These are phyloP conservation scores for Podospora australis DNA, from an alignment of 495 filamentous ascomycete species.

Conservation along the genomic window DNA sequence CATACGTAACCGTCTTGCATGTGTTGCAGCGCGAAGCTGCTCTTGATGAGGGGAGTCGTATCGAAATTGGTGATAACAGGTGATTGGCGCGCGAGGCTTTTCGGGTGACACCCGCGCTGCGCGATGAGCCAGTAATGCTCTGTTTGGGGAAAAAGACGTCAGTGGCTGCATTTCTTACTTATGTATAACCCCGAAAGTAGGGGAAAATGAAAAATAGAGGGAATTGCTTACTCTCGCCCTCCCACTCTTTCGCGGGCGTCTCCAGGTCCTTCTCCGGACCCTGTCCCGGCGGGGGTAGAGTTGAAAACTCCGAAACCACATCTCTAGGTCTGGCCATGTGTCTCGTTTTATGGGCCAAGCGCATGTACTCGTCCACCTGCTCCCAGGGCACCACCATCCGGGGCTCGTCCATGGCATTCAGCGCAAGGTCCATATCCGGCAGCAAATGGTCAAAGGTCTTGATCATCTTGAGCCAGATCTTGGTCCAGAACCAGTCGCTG, in stretches of 20 bases:
- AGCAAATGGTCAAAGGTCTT: conserved; percentile 51
- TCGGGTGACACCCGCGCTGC: conserved; percentile 53
- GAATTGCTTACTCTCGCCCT: conserved; percentile 33
- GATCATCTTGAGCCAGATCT: conserved; percentile 55
- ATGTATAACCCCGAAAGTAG: background rate
- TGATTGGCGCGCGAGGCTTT: conserved; percentile 48
- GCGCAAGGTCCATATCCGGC: conserved; percentile 65
- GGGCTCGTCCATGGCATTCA: conserved; percentile 66
- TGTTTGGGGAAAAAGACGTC: too few species aligned
- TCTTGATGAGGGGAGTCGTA: conserved; percentile 37
- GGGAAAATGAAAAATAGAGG: background rate
- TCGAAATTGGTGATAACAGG: conserved; percentile 35
- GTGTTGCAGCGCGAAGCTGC: conserved; percentile 29
- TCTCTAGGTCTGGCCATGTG: conserved; percentile 29
- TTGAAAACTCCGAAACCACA: conserved; percentile 28
- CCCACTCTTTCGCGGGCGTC: conserved; percentile 34
- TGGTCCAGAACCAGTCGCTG: conserved; percentile 56
- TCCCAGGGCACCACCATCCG: conserved; percentile 62
- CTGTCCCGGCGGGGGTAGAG: conserved; percentile 24
- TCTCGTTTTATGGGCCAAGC: conserved; percentile 45
- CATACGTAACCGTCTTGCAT: conserved; percentile 53
- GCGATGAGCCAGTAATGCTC: conserved; percentile 59
- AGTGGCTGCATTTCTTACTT: too few species aligned
- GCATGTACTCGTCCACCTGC: conserved; percentile 51
- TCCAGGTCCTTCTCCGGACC: conserved; percentile 19